phyloP scores from a whole-genome alignment of 2,329 filamentous ascomycete genomes.

The Clonostachys byssicola region DNA sequence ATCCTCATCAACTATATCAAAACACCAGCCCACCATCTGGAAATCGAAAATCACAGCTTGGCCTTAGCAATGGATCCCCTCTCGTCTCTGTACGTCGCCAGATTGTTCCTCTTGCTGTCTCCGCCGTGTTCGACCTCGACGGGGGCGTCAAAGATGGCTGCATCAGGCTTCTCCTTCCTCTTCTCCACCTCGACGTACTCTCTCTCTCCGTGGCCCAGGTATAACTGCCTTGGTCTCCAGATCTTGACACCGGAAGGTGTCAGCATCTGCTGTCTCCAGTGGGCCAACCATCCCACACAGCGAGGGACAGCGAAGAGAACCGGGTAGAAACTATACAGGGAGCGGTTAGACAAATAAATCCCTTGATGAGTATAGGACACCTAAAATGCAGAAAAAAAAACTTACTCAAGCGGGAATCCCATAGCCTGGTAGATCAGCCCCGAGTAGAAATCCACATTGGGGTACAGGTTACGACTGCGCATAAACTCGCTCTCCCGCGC shows the following conservation, averaged over 20 bases:
- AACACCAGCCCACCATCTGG: too few species aligned
- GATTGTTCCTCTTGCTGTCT: constrained; percentile 32
- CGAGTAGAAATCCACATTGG: constrained; percentile 48
- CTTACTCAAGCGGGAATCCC: constrained; percentile 43
- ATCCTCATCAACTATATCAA: too few species aligned
- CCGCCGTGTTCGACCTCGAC: constrained; percentile 30
- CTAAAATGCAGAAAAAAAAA: neutral
- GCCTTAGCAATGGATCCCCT: constrained; percentile 19
- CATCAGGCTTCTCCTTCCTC: constrained; percentile 21
- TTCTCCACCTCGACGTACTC: constrained; percentile 33
- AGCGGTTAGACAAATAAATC: constrained; percentile 2
- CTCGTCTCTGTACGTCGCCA: constrained; percentile 33
- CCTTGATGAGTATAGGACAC: neutral
- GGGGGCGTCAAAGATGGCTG: constrained; percentile 25
- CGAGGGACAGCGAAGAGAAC: constrained; percentile 45
- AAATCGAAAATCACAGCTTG: constrained; percentile 7
- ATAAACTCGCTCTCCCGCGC: constrained; percentile 41
- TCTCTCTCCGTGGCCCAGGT: constrained; percentile 36
- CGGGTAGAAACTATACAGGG: constrained; percentile 33
- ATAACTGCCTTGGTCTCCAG: constrained; percentile 43
- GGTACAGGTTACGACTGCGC: constrained; percentile 41
- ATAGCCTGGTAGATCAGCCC: constrained; percentile 48
- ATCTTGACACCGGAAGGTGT: constrained; percentile 42
- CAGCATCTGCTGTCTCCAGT: constrained; percentile 47
- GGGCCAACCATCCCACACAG: constrained; percentile 46